phyloP scores from a whole-genome alignment of 768 basidiomycete species.

The Mycena albidolilacea region DNA sequence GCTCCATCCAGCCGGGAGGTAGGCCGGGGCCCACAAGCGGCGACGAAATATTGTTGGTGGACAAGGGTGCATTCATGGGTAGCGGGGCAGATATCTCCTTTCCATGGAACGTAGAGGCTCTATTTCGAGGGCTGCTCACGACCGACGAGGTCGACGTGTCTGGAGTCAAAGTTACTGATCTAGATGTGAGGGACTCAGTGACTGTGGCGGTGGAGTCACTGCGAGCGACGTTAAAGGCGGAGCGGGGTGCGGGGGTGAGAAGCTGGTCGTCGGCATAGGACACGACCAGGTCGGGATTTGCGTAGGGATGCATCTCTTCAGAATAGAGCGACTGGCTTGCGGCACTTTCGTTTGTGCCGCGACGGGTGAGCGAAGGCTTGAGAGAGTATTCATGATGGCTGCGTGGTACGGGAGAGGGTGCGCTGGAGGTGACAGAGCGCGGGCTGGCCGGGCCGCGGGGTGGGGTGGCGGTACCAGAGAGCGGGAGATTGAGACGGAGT shows the following conservation, averaged over 20 bases:
- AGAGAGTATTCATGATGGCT: slow-evolving; percentile 34
- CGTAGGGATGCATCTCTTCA: slow-evolving; percentile 80
- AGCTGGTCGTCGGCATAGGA: slow-evolving; percentile 53
- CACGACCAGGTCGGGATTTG: slow-evolving; percentile 79
- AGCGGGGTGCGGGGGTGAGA: slow-evolving; percentile 46
- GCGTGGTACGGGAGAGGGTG: slow-evolving; percentile 41
- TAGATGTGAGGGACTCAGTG: slow-evolving; percentile 57
- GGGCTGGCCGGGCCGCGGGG: slow-evolving; percentile 49
- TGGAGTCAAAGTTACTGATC: slow-evolving; percentile 51
- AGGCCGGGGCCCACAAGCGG: slow-evolving; percentile 50
- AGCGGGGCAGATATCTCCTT: slow-evolving; percentile 74
- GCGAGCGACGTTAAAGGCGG: slow-evolving; percentile 52
- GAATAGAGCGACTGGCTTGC: slow-evolving; percentile 43
- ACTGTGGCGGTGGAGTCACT: slow-evolving; percentile 70
- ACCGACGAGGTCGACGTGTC: slow-evolving; percentile 54
- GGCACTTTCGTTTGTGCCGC: slow-evolving; percentile 37
- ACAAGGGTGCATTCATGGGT: slow-evolving; percentile 51
- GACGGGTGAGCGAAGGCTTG: slow-evolving; percentile 35
- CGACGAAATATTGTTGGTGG: slow-evolving; percentile 42
- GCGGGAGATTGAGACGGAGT: slow-evolving; percentile 33
- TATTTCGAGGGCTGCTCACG: slow-evolving; percentile 41
- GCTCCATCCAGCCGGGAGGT: slow-evolving; percentile 67
- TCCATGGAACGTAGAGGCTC: slow-evolving; percentile 57
- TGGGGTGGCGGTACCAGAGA: slow-evolving; percentile 49
- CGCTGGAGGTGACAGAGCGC: slow-evolving; percentile 44